Evolutionary conservation across 208 protist species (phyloP), one percentile per base, ranked within the genome.

Genomic region (Trichomonas vaginalis): DNA sequence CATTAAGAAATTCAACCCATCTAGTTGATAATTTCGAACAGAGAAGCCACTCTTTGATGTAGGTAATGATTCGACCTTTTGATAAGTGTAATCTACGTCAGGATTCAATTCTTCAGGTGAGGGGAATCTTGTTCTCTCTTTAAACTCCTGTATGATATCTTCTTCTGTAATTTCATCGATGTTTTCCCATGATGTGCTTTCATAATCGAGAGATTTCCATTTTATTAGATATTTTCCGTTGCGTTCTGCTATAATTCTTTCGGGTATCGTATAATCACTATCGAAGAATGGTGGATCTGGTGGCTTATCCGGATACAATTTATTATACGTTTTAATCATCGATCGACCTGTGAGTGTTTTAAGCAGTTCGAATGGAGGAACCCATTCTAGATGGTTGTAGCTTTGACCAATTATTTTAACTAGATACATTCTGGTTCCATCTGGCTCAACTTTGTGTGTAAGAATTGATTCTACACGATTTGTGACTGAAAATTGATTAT

Each of bases 1-100:
- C 42, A 99, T 97, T 35, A 99, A 96, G 99, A 99, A 99, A 96
- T 99, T 99, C 10, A 99, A 97, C 12, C 99, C 99, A 96, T 99
- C 97, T 10, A 99, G 79, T 96, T 99, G 99, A 96, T 99, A 99
- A 23, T 98, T 96, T 37, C 95, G 9, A 0, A 88, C 45, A 39
- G 0, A 0, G 56, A 45, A 92, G 4, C 86, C 86, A 51, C 45
- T 56, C 39, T 51, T 92, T 37, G 86, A 92, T 32, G 12, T 0
- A 47, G 82, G 39, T 10, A 88, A 32, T 39, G 42, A 45, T 35
- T 92, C 45, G 15, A 51, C 8, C n/a, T 40, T 83, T 42, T 35
- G 27, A 83, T 40, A 42, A 42, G 79, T 35, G 17, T 83, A 42
- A 83, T 42, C 27, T 3, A 40, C 27, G 40, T 37, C 15, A 35